Conservation (phyloP, 2,329 filamentous ascomycete genomes). For the Sarocladiaceae sp. region DNA sequence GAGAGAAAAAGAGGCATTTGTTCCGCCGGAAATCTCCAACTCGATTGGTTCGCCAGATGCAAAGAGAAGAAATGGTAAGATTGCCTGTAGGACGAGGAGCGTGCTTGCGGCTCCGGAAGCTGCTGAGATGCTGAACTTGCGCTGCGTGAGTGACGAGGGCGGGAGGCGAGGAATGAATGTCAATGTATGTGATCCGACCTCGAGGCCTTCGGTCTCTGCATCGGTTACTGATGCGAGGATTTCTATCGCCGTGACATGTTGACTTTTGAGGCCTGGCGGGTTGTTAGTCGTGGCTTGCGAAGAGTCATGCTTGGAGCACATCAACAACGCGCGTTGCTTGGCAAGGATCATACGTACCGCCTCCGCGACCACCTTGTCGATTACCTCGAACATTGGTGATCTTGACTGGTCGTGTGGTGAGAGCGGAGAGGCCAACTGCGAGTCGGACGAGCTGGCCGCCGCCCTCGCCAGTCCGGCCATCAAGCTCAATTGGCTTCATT, state of each 20-base stretch:
- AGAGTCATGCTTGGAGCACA: background rate
- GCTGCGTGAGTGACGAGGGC: conserved; percentile 32
- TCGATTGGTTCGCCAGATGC: conserved; percentile 40
- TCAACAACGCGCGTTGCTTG: background rate
- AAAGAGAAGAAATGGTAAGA: conserved; percentile 54
- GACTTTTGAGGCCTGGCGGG: conserved; percentile 48
- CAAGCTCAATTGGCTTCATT: conserved; percentile 38
- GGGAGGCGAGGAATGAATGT: conserved; percentile 37
- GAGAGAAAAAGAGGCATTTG: conserved; percentile 50
- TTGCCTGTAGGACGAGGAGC: conserved; percentile 52
- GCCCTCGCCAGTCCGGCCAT: conserved; percentile 54
- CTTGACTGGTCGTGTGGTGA: conserved; percentile 45
- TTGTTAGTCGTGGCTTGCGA: no score
- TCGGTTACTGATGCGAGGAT: conserved; percentile 46
- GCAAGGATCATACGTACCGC: background rate
- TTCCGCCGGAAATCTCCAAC: conserved; percentile 50
- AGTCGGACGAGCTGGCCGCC: conserved; percentile 56
- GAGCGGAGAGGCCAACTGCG: conserved; percentile 48
- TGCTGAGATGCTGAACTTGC: conserved; percentile 43
- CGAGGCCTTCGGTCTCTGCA: conserved; percentile 43
- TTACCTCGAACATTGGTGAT: conserved; percentile 53
- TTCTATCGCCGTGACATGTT: conserved; percentile 51
- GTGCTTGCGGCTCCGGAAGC: conserved; percentile 47
- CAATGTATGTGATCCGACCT: conserved; percentile 43
- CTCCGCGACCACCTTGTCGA: conserved; percentile 21